Base-by-base conservation (phyloP, 163 green algal genomes). In the Scenedesmus sp. region DNA sequence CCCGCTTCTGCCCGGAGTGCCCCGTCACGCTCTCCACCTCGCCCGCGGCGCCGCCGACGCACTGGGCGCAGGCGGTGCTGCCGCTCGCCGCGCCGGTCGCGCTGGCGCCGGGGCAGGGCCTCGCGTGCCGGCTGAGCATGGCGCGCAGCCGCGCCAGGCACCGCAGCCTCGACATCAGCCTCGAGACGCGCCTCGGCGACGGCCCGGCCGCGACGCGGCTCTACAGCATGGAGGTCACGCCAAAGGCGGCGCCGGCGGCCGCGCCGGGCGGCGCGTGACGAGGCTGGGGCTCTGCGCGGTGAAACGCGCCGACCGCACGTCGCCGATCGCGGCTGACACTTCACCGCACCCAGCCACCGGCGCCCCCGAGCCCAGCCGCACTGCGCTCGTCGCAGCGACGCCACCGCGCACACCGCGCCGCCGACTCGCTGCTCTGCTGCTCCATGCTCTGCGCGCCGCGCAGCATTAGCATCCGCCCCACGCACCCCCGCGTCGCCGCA, bases 21-120 rank as follows among this genome's bases (percentile, higher is more conserved):
- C 87, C 89, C 0, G 89, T 94, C 17, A 70, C 63, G 54, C 91
- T 98, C 39, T 89, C 87, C 34, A 98, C 94, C 10, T 87, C 87
- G 11, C 93, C 93, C 3, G 34, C 44, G 45, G 65, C 31, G 2
- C 63, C 84, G 15, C 77, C 81, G 31, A 98, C 94, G 20, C 94
- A 98, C 86, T 98, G 94, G 94, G 88, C 78, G 24, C 94, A 98
- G 83, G 92, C 89, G 31, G 77, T 96, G 31, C 87, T 97, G 70
- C 70, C 51, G 17, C 83, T 85, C 50, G 20, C 26, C 34, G 15
- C 31, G 42, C 54, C 81, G 15, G 62, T 83, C 29, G 42, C 14
- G 26, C 54, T 83, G 26, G 11, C n/a, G 15, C 56, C 36, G 10
- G 36, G 18, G 17, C 22, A 47, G 20, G 22, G 13, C 13, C 0